Evolutionary conservation across 371 early-diverging fungal species (phyloP).

Genomic region (Syncephalis plumigaleata): DNA sequence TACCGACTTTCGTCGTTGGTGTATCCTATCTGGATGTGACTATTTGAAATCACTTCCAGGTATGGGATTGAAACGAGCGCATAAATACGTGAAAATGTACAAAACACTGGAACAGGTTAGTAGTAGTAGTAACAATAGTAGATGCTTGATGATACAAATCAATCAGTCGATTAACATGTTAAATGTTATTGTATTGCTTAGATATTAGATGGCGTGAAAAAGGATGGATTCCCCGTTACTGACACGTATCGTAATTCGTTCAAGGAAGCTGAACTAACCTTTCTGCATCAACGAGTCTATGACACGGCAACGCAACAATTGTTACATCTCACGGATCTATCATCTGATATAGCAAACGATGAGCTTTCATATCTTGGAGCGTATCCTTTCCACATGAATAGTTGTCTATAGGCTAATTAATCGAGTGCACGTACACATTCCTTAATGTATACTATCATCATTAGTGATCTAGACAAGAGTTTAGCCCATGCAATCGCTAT

Average conservation of each 20-base stretch:
- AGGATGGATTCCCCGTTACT: conserved; percentile 14
- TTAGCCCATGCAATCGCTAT: conserved; percentile 28
- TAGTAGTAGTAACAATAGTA: too few species aligned
- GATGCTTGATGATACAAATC: conserved; percentile 1
- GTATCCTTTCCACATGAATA: not conserved
- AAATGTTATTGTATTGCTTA: not conserved
- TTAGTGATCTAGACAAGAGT: conserved; percentile 12
- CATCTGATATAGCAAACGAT: conserved; percentile 11
- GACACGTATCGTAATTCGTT: conserved; percentile 36
- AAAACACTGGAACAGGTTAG: conserved; percentile 21
- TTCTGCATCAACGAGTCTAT: conserved; percentile 63
- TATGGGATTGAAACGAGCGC: conserved; percentile 77
- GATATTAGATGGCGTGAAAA: conserved; percentile 9
- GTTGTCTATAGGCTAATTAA: too few species aligned
- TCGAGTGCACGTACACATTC: too few species aligned
- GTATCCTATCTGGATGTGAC: conserved; percentile 95
- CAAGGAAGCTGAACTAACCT: conserved; percentile 53
- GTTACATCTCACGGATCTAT: conserved; percentile 28
- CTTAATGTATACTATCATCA: conserved; percentile 7
- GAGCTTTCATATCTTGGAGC: too few species aligned
- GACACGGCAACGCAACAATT: conserved; percentile 27
- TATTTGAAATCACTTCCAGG: conserved; percentile 74
- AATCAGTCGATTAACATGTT: not conserved
- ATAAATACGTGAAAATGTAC: conserved; percentile 33
- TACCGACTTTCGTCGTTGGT: conserved; percentile 67